Evolutionary conservation across 441 rosid species (phyloP), one percentile per base, ranked within the genome.

Genomic region (Euphorbia schlechtendalii): DNA sequence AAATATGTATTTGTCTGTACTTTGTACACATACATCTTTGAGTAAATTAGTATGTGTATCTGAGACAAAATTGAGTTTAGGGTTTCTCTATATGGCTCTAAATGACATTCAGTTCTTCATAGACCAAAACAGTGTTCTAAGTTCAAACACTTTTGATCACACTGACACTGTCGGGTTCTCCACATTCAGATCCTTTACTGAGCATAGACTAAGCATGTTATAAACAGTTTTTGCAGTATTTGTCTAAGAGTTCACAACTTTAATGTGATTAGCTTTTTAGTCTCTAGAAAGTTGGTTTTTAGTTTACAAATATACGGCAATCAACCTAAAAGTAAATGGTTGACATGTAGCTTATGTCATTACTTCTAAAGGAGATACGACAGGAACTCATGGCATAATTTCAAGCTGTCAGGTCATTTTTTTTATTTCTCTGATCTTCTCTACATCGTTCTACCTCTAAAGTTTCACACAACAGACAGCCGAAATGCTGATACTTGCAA

Each of bases 91-190:
- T 22, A 40, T 22, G 40, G 51, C 64, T 60, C 52, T 15, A 60
- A 41, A 41, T n/a, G 32, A 15, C 36, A 4, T n/a, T 14, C 34
- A 22, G 12, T 21, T 13, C 21, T 40, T 48, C 53, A 48, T 48
- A 48, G 10, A 25, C 55, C 25, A 18, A 2, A 18, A 3, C 0
- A 51, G 55, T 8, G 55, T 51, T 51, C 25, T 51, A n/a, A n/a
- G n/a, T n/a, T n/a, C n/a, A n/a, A 51, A 21, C 55, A 51, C 22
- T 51, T 25, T 51, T 51, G 55, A 51, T 51, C 55, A 51, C 10
- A 18, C 22, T 3, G 8, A 2, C 45, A 41, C 4, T 3, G 4
- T 3, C 53, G n/a, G n/a, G n/a, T n/a, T n/a, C n/a, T 21, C 18
- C 21, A 48, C 22, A 48, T 48, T 18, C 53, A 48, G 21, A 20